A percentile compares a stretch with the other conserved stretches of the same genome.
Conservation (phyloP, 2,329 filamentous ascomycete species). For the Colletotrichum kahawae region DNA sequence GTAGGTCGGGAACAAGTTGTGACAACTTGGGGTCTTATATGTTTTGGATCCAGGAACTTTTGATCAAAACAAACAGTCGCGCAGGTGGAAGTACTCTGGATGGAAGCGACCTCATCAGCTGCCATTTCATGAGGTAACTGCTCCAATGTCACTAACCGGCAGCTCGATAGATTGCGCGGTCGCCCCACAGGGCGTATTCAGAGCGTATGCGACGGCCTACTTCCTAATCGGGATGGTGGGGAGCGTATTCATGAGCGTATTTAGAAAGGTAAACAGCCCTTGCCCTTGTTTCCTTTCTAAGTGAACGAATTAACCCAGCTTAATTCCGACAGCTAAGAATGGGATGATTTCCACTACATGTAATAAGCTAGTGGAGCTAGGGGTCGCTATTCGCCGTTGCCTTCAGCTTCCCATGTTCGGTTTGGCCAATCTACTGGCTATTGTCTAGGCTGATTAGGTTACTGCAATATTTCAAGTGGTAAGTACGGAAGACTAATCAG, state of each 20-base stretch:
- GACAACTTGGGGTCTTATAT: not conserved
- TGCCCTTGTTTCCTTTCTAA: not conserved
- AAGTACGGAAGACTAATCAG: rapidly evolving
- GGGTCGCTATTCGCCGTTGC: not conserved
- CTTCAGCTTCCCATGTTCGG: rapidly evolving
- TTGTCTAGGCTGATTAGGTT: no score
- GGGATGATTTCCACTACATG: not conserved
- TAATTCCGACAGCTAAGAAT: not conserved
- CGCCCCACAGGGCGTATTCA: not conserved
- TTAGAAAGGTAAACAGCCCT: not conserved
- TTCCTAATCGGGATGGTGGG: not conserved
- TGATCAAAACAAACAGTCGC: not conserved
- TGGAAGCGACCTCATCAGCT: not conserved
- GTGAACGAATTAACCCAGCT: no score
- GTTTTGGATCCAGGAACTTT: not conserved
- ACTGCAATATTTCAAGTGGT: rapidly evolving
- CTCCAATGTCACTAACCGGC: not conserved
- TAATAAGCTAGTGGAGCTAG: not conserved
- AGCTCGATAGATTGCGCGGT: not conserved
- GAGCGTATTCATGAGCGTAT: not conserved
- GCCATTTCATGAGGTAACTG: not conserved
- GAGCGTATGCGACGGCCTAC: not conserved
- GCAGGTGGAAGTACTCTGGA: not conserved
- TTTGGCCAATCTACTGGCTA: not conserved
- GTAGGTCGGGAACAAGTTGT: not conserved